Evolutionary conservation across 2,329 filamentous ascomycete species (phyloP), one percentile per base, ranked within the genome.

Genomic region (Cladophialophora yegresii): DNA sequence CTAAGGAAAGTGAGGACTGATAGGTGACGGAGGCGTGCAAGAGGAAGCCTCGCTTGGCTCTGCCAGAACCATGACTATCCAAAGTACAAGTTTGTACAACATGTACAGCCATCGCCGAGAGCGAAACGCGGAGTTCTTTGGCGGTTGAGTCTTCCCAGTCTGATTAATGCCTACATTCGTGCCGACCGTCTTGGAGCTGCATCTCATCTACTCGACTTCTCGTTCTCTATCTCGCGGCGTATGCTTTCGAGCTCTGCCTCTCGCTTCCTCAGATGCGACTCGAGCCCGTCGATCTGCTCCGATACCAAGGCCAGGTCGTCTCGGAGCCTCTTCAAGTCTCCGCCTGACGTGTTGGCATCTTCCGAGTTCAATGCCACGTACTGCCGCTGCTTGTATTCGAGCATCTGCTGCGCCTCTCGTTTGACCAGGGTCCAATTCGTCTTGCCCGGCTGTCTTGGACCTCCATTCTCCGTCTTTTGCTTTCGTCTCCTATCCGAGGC

Each of bases 241-340:
- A 98, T 75, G 75, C 91, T 89, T 54, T 89, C 87, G 72, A 99
- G 80, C 32, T 88, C 85, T 69, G 88, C 85, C 77, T 93, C 86
- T 67, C 95, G 84, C 70, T 87, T 87, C 72, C 86, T 84, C 73
- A 97, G 79, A 81, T 99, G 95, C 66, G 82, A 80, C 80, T 96
- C 92, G 70, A 99, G 77, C 0, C 93, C 92, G 70, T 97, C 92
- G 1, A 99, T 88, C 81, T 99, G 93, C 78, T 98, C 93, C 73
- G 86, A 89, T n/a, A 99, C 91, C 53, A 91, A 90, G 72, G 89
- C 85, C 75, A 99, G 85, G 78, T 99, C 95, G 43, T 96, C 93
- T 63, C 86, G 82, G 49, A 97, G 87, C 43, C 88, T 87, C 77
- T 92, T 89, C 66, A 98, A 76, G 66, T 85, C 85, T 67, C 88